A percentile compares a stretch with the other conserved stretches of the same genome.
These are phyloP conservation scores for Nasturtium officinale DNA, from an alignment of 345 rosid species.

Conservation along the genomic window DNA sequence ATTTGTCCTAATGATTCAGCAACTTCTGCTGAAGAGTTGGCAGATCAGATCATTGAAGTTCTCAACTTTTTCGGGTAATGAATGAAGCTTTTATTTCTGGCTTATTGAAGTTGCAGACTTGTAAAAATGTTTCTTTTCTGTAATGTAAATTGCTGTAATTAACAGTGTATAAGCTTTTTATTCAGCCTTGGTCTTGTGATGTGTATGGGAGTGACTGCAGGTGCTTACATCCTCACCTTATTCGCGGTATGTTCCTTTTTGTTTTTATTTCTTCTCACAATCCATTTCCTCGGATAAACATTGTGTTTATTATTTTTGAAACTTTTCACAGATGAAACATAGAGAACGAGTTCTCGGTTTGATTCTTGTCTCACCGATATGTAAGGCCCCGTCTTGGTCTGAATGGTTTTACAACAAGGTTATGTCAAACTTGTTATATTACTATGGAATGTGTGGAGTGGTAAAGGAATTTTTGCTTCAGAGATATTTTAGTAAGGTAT, in stretches of 20 bases:
- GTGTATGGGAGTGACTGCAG: slow-evolving; percentile 98
- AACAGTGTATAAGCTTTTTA: slow-evolving; percentile 17
- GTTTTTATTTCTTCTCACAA: slow-evolving; percentile 1
- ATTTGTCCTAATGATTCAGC: slow-evolving; percentile 55
- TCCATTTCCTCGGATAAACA: not conserved
- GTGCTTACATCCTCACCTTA: slow-evolving; percentile 84
- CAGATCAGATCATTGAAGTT: slow-evolving; percentile 89
- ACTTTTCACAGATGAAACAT: slow-evolving; percentile 82
- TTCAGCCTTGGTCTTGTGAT: slow-evolving; percentile 85
- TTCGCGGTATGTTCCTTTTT: slow-evolving; percentile 69
- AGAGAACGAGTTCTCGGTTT: slow-evolving; percentile 85
- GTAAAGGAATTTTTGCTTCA: slow-evolving; percentile 79
- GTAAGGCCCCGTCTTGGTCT: slow-evolving; percentile 94
- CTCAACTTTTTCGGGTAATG: slow-evolving; percentile 82
- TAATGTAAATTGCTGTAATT: slow-evolving; percentile 13
- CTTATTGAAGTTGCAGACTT: slow-evolving; percentile 18
- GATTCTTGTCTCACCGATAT: slow-evolving; percentile 89
- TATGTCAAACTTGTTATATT: slow-evolving; percentile 72
- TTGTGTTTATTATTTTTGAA: slow-evolving; percentile 21
- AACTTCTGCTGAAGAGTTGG: slow-evolving; percentile 75
- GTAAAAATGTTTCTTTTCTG: not conserved
- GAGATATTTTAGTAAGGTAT: slow-evolving; percentile 94
- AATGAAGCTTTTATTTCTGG: not conserved
- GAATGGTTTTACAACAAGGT: slow-evolving; percentile 93
- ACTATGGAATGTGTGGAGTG: slow-evolving; percentile 87